phyloP scores from a whole-genome alignment of 768 basidiomycete species.

The Boletales sp. region DNA sequence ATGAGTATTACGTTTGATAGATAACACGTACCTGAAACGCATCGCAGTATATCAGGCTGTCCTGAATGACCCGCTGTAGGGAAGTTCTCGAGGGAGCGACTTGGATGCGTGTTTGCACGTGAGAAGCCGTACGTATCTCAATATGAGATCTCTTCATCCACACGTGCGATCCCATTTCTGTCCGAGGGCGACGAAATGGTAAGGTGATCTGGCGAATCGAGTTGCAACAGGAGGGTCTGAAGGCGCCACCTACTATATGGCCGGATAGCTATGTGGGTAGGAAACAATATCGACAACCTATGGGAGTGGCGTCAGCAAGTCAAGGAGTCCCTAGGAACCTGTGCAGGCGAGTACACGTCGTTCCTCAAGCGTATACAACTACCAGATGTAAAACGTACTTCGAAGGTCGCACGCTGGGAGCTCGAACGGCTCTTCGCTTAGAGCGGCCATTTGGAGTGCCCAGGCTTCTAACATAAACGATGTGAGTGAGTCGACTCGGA shows the following conservation, averaged over 20 bases:
- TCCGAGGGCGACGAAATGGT: neutral
- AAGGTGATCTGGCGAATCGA: too few relatives aligned
- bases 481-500: too few relatives aligned
- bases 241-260: neutral
- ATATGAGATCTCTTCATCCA: too few relatives aligned
- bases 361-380: neutral
- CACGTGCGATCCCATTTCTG: neutral
- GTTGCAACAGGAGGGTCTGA: neutral
- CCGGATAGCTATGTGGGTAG: neutral
- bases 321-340: neutral
- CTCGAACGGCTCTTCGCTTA: too few relatives aligned
- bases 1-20: neutral
- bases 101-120: neutral
- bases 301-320: slow-evolving; percentile 5
- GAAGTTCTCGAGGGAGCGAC: neutral
- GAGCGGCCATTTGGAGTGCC: too few relatives aligned
- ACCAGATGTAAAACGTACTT: neutral
- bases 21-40: neutral
- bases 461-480: too few relatives aligned
- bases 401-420: too few relatives aligned
- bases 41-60: neutral
- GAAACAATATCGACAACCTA: neutral
- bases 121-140: too few relatives aligned
- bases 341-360: slow-evolving; percentile 8
- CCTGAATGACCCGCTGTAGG: neutral